Evolutionary conservation across 192 early-diverging fungal genomes (phyloP), one percentile per base, ranked within the genome.

Genomic region (Mortierella alpina): DNA sequence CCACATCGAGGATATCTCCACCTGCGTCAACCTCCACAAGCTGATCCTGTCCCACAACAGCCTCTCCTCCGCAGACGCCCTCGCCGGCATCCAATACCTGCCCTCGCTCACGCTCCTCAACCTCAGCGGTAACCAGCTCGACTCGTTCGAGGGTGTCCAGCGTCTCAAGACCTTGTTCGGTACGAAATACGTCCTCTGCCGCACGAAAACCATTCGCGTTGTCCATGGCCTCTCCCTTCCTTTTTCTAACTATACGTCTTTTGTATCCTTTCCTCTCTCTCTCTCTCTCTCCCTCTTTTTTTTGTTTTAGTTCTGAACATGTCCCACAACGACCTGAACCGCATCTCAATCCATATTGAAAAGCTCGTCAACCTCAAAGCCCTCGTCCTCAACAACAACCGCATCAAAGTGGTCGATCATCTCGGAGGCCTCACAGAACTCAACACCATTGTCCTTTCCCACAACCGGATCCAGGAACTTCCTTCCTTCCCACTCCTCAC

Each of bases 381-480:
- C 5, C 70, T 96, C 13, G 91, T 96, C 45, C 84, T 95, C 20
- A 93, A 92, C 68, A 84, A 95, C 79, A 96, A 96, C 85, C 73
- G 82, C 40, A 90, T 95, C 60, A 70, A 78, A 23, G 68, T 75
- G 31, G 86, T 95, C 42, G 93, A 95, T 60, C 85, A 95, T 63
- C 39, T 95, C 12, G 83, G 83, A 15, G 73, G 62, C 4, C 75
- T 94, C 20, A 66, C 60, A 3, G 75, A 92, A 15, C 84, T 95
- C 14, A 93, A 91, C 74, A 95, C 94, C 0, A 73, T 95, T 81
- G 94, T 96, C 13, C 78, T 96, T 20, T 95, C 94, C 4, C 92
- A 96, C 63, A 96, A 96, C 87, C 67, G 88, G 57, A 74, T 96
- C 59, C 74, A 88, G 2, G 63, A 73, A 9, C 57, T 93, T 8